Evolutionary conservation across 768 basidiomycete species (phyloP).

Genomic region (Suillus cothurnatus): DNA sequence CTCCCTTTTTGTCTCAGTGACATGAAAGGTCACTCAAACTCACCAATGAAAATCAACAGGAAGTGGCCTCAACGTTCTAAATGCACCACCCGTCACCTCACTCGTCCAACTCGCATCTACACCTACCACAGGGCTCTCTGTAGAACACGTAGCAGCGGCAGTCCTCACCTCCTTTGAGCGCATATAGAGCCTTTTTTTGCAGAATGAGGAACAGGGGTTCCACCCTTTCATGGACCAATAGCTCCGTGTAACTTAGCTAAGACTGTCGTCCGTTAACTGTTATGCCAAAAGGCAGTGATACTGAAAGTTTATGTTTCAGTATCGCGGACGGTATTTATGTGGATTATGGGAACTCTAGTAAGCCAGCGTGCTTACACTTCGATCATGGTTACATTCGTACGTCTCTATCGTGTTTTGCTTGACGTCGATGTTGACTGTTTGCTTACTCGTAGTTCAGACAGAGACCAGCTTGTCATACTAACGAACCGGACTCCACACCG

Average conservation of each 20-base stretch:
- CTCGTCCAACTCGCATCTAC: slow-evolving; percentile 58
- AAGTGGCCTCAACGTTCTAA: slow-evolving; percentile 84
- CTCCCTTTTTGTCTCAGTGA: neutral
- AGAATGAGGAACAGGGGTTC: slow-evolving; percentile 60
- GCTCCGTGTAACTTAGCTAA: slow-evolving; percentile 40
- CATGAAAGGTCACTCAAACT: neutral
- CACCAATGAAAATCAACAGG: neutral
- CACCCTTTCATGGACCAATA: slow-evolving; percentile 81
- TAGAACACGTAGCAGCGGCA: slow-evolving; percentile 76
- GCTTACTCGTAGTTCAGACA: slow-evolving; percentile 32
- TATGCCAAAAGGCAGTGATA: no score
- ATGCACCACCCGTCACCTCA: slow-evolving; percentile 80
- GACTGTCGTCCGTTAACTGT: no score
- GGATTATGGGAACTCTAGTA: no score
- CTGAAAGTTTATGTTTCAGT: no score
- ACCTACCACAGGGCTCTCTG: slow-evolving; percentile 41
- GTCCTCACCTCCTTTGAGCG: slow-evolving; percentile 74
- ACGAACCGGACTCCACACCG: slow-evolving; percentile 73
- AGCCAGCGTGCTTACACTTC: no score
- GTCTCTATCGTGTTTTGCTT: neutral
- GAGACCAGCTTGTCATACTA: slow-evolving; percentile 81
- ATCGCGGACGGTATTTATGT: no score
- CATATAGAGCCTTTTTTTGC: slow-evolving; percentile 71
- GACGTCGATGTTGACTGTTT: neutral
- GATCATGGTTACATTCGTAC: slow-evolving; percentile 90